Conservation (phyloP, 139 green algal genomes). For the Chlamydomonas sphaeroides region DNA sequence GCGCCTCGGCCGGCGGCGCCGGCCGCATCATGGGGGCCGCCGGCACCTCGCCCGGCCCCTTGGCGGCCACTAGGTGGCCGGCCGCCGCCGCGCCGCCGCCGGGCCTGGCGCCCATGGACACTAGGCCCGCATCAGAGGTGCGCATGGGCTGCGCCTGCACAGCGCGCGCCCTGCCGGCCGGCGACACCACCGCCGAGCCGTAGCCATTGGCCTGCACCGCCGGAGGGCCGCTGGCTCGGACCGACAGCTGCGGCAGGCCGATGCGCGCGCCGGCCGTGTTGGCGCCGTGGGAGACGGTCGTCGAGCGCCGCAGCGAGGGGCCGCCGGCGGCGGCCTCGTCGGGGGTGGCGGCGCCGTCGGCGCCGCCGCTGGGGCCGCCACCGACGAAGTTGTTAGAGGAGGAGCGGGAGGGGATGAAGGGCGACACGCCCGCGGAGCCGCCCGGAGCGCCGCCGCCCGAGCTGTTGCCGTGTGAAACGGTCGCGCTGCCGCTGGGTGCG, state of each 20-base stretch:
- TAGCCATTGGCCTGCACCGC: neutral
- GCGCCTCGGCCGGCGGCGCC: neutral
- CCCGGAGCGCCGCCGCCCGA: neutral
- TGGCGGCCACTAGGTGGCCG: neutral
- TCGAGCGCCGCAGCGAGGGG: neutral
- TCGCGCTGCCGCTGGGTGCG: neutral
- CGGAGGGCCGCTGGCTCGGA: neutral
- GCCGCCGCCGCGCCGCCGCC: neutral
- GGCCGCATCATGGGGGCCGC: slow-evolving; percentile 5
- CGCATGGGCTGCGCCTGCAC: slow-evolving; percentile 1
- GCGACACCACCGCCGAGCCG: slow-evolving; percentile 28
- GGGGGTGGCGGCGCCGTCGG: neutral
- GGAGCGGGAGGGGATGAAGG: slow-evolving; percentile 11
- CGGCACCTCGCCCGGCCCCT: neutral
- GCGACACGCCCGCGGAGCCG: slow-evolving; percentile 13
- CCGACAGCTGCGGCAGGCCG: slow-evolving; percentile 23
- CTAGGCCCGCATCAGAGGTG: neutral
- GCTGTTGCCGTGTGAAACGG: neutral
- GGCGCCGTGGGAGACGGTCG: neutral
- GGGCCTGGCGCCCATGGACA: neutral
- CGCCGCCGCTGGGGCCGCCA: neutral
- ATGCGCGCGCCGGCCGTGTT: neutral
- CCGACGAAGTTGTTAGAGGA: slow-evolving; percentile 30
- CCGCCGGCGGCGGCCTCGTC: neutral
- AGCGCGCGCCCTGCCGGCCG: neutral